Evolutionary conservation across 192 early-diverging fungal genomes (phyloP).

Genomic region (Backusella australiensis): DNA sequence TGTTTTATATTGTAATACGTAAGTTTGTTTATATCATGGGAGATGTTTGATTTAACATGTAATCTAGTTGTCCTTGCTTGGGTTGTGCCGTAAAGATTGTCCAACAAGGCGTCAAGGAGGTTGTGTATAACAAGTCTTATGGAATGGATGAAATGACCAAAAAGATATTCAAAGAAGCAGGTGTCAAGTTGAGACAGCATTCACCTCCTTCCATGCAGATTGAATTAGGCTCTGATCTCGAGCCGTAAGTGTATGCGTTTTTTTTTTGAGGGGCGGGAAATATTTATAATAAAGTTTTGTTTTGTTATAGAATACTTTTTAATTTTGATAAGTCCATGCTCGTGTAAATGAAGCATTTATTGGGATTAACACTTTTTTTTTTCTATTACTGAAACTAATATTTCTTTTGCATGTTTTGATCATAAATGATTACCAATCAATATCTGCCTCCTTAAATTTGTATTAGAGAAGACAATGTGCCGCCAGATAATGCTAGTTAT

Average conservation of each 20-base stretch:
- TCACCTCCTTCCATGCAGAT: conserved; percentile 56
- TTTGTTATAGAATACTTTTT: background rate
- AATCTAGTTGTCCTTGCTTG: conserved; percentile 61
- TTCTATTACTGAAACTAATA: no score
- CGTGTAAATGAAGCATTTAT: background rate
- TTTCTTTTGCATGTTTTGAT: no score
- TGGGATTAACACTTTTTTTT: background rate
- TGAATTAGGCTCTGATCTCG: conserved; percentile 45
- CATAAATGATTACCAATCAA: no score
- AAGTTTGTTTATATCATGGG: conserved; percentile 10
- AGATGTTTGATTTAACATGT: no score
- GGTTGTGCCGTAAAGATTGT: conserved; percentile 97
- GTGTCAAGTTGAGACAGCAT: conserved; percentile 77
- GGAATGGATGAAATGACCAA: conserved; percentile 91
- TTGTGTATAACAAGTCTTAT: conserved; percentile 91
- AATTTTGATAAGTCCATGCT: background rate
- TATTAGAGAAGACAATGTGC: no score
- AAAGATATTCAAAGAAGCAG: conserved; percentile 80
- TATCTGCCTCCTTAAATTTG: no score
- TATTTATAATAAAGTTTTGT: background rate
- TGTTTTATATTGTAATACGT: conserved; percentile 96
- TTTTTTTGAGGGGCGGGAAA: no score
- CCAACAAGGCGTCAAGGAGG: conserved; percentile 88
- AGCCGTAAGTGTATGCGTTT: background rate
- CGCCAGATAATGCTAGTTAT: no score